These are phyloP conservation scores for Adansonia rubrostipa DNA, from an alignment of 441 rosid species.

Conservation along the genomic window DNA sequence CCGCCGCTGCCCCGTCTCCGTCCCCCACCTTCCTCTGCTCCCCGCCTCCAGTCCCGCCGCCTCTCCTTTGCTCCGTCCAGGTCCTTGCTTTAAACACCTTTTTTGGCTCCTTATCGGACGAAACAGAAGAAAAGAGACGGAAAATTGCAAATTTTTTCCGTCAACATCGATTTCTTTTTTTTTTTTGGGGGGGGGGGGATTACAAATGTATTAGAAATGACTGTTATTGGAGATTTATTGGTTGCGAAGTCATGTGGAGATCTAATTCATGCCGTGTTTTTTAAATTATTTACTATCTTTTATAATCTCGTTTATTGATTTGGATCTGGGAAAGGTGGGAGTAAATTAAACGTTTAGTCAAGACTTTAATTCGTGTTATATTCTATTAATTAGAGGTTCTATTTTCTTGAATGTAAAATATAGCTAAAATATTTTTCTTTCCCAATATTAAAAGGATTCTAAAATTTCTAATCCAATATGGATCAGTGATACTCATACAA, in stretches of 20 bases:
- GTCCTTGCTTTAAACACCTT: slow-evolving; percentile 32
- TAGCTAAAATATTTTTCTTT: background rate
- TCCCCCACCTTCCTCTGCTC: slow-evolving; percentile 46
- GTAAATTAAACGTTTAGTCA: background rate
- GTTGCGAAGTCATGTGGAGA: background rate
- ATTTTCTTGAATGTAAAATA: too few species aligned
- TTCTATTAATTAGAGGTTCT: too few species aligned
- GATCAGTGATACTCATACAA: background rate
- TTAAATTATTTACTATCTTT: background rate
- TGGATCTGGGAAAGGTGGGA: background rate
- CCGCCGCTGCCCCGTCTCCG: slow-evolving; percentile 55
- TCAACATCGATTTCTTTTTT: background rate
- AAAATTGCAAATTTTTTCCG: background rate
- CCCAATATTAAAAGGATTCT: background rate
- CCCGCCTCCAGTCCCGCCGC: slow-evolving; percentile 62
- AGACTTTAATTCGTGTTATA: background rate
- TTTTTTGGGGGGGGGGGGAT: background rate
- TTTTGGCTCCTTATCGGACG: background rate
- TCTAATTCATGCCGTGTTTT: background rate
- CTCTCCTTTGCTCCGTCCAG: slow-evolving; percentile 58
- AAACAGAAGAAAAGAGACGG: background rate
- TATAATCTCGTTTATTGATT: background rate
- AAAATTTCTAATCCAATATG: background rate
- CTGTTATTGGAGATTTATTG: background rate
- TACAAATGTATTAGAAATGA: background rate